Conservation (phyloP, 768 basidiomycete genomes). For the Mycena latifolia region DNA sequence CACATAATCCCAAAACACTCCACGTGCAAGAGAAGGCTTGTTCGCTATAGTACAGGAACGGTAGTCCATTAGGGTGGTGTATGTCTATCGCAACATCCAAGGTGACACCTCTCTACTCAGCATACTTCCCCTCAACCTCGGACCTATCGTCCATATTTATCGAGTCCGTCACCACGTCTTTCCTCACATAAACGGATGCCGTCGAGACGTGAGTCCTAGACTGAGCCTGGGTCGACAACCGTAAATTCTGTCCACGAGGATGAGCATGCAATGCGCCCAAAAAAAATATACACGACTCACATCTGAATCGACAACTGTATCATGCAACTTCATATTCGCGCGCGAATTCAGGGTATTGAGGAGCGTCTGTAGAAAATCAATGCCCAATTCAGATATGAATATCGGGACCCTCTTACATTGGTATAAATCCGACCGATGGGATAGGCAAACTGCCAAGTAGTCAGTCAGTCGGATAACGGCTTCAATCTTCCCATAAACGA, state of each 20-base stretch:
- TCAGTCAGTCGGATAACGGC: not conserved
- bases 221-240: slow-evolving; percentile 14
- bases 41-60: too few species aligned
- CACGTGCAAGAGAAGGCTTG: too few species aligned
- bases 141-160: slow-evolving; percentile 16
- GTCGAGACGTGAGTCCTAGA: slow-evolving; percentile 9
- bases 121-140: slow-evolving; percentile 30
- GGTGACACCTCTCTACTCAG: slow-evolving; percentile 1
- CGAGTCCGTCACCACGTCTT: slow-evolving; percentile 33
- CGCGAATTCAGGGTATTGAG: slow-evolving; percentile 45
- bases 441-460: slow-evolving; percentile 40
- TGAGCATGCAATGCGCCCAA: not conserved
- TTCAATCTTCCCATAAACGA: too few species aligned
- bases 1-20: too few species aligned
- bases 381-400: too few species aligned
- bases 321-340: slow-evolving; percentile 31
- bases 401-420: too few species aligned
- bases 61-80: too few species aligned
- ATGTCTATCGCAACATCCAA: too few species aligned
- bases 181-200: slow-evolving; percentile 28
- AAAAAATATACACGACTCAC: not conserved
- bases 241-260: slow-evolving; percentile 19
- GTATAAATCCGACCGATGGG: slow-evolving; percentile 52
- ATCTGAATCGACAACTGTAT: slow-evolving; percentile 27
- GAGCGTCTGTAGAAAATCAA: too few species aligned